phyloP scores from a whole-genome alignment of 345 rosid genomes.

The Raphanus raphanistrum region DNA sequence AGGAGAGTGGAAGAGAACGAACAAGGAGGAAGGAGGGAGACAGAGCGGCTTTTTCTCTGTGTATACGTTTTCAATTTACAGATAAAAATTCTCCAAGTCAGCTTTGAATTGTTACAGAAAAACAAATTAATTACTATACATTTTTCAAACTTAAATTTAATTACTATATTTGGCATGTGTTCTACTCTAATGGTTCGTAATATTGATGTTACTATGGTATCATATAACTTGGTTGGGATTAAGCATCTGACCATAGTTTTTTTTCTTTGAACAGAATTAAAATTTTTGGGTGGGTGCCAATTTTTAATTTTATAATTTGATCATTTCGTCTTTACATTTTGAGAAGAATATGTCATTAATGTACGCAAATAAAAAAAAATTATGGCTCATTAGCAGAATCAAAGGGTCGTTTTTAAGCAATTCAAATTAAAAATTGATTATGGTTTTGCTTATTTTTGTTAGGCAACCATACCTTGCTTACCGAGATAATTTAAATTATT shows the following conservation, averaged over 20 bases:
- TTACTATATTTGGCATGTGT: not conserved
- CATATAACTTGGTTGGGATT: not conserved
- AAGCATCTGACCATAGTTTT: not conserved
- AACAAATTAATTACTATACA: not conserved
- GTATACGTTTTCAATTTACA: not conserved
- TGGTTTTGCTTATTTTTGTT: not conserved
- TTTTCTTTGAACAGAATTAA: not conserved
- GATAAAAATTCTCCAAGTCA: not conserved
- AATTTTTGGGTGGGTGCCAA: not conserved
- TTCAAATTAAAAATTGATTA: not conserved
- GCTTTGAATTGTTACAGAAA: not conserved
- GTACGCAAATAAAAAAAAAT: not conserved
- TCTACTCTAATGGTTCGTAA: not conserved
- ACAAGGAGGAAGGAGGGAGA: not conserved
- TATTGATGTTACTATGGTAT: not conserved
- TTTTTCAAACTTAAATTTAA: not conserved
- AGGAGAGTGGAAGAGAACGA: not conserved
- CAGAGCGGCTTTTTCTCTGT: not conserved
- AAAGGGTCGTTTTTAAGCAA: not conserved
- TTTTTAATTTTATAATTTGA: not conserved
- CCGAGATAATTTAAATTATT: constrained; percentile 18
- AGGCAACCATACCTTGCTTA: constrained; percentile 21
- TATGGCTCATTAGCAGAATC: constrained; percentile 17
- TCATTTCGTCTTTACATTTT: not conserved
- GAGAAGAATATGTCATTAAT: constrained; percentile 22